Percentiles rank a stretch among this genome's conserved stretches.
These are phyloP conservation scores for Meyerozyma athensensis DNA, from an alignment of 1,139 yeast genomes.

Conservation along the genomic window DNA sequence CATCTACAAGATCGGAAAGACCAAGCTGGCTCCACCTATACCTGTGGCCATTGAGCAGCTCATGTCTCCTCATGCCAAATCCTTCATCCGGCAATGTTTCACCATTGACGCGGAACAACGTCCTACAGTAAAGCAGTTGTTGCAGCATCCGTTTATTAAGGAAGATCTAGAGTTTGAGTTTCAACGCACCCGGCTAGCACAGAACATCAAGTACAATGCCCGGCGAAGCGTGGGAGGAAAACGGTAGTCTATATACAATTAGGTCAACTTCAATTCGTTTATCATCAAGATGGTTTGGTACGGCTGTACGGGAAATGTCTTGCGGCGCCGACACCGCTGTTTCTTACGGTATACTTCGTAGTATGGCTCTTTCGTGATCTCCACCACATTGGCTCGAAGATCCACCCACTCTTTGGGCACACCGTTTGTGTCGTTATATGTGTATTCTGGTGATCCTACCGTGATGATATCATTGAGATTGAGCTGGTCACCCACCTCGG, in stretches of 20 bases:
- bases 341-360: constrained; percentile 55
- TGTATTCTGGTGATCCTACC: constrained; percentile 81
- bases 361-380: constrained; percentile 81
- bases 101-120: constrained; percentile 74
- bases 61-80: constrained; percentile 61
- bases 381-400: constrained; percentile 75
- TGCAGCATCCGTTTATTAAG: constrained; percentile 58
- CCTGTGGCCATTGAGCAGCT: constrained; percentile 74
- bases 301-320: constrained; percentile 75
- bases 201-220: constrained; percentile 31
- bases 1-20: constrained; percentile 69
- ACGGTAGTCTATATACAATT: constrained; percentile 9
- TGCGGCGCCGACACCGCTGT: constrained; percentile 78
- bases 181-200: constrained; percentile 58
- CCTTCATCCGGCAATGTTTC: constrained; percentile 75
- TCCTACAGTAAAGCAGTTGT: constrained; percentile 77
- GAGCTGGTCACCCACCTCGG: constrained; percentile 75
- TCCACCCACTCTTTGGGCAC: constrained; percentile 41
- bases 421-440: constrained; percentile 40
- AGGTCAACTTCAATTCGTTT: constrained; percentile 55
- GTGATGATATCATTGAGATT: constrained; percentile 70
- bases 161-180: constrained; percentile 52
- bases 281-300: constrained; percentile 78
- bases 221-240: constrained; percentile 16
- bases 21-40: constrained; percentile 85